Evolutionary conservation across 176 grass and related monocot species (phyloP), one percentile per base, ranked within the genome.

Genomic region (Melocanna baccifera): DNA sequence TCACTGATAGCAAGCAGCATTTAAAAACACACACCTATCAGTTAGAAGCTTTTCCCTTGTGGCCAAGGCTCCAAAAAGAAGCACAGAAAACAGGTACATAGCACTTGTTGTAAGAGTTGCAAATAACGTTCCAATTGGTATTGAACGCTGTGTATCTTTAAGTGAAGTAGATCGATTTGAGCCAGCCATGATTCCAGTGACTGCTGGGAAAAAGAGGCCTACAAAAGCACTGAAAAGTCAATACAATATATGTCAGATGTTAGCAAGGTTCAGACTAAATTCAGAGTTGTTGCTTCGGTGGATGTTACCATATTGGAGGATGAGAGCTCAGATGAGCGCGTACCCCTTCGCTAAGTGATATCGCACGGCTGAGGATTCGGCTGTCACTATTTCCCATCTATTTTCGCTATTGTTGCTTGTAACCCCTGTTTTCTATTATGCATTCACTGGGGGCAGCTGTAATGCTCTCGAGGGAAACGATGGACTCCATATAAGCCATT

Each of bases 161-260:
- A 99, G 78, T 36, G 93, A 95, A 74, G 96, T 91, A 82, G 93
- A 99, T 23, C 96, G 91, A 65, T 99, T 99, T 81, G 96, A 99
- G 41, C 96, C 96, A 77, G 91, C 96, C 96, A 99, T 99, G 86
- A 99, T 99, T 84, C 96, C 96, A 58, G 96, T 99, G 55, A 99
- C 96, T 76, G 93, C 96, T 80, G 96, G 96, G 81, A 99, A 99
- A 79, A 93, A 99, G 58, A 99, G 89, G 72, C 96, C 96, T 32
- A 99, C 96, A 88, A 99, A 92, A 75, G 96, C 93, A 94, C 96
- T 99, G 86, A 47, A 86, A 87, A 84, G 23, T 81, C 19, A 40
- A 92, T 67, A 79, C 48, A 65, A 84, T 81, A 67, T 6, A 46
- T n/a, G n/a, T n/a, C n/a, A n/a, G n/a, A n/a, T n/a, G 66, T 87